Base-by-base conservation (phyloP, 2,329 filamentous ascomycete species). In the Capronia epimyces region DNA sequence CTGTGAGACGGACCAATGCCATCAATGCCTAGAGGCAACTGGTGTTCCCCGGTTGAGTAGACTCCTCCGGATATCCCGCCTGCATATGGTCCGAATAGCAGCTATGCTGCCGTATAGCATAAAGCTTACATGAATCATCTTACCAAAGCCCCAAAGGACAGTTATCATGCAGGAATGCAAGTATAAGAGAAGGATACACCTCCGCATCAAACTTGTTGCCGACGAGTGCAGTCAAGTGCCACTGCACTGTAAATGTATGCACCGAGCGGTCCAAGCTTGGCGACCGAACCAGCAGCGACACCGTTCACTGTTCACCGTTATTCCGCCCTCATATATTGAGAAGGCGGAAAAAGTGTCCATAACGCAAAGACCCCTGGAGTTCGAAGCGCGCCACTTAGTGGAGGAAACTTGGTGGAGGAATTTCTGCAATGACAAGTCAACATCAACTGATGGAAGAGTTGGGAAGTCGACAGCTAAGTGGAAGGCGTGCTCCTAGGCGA, bases 1-100 rank as follows among this genome's bases (percentile, higher is more conserved):
- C 21, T 51, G 47, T 12, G 50, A 54, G 20, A 59, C 56, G 8
- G 40, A 29, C 43, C 55, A 54, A 59, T 48, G 29, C 54, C 56
- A 29, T 59, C 54, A 7, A 56, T 20, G n/a, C 50, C 39, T 29
- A 46, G 36, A 34, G 55, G 44, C 12, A 57, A 40, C n/a, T 37
- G 20, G n/a, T 46, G 22, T 41, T 59, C 56, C 10, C 22, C 39
- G 9, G 43, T 16, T 8, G 50, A 52, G 34, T 43, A 36, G 13
- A 54, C 27, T 15, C 36, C 15, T 32, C 54, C 54, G 8, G 56
- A 43, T 10, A 59, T 47, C 12, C 54, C 43, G 15, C 43, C 43
- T 20, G 43, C 24, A 15, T 32, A 45, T 2, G 43, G 43, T 12
- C 43, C 43, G 27, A 45, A 45, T 21, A 27, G 43, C 18, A 45